Base-by-base conservation (phyloP, 495 filamentous ascomycete species). In the Trichocladium uniseriatum region DNA sequence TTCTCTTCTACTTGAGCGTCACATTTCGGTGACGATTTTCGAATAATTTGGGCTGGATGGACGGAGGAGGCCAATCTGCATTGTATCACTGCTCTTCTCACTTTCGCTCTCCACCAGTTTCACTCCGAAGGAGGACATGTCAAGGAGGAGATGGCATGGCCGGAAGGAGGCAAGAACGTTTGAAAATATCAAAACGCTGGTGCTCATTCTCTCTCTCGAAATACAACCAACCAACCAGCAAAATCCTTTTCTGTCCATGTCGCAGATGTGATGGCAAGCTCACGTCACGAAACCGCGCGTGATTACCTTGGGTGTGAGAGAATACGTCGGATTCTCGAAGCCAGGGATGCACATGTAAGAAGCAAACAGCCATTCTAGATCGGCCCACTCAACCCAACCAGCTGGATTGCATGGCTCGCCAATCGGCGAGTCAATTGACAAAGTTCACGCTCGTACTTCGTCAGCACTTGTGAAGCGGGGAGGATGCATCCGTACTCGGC, bases 151-250 rank as follows among this genome's bases (percentile, higher is more conserved):
- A 11, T 14, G 31, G 11, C 31, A 32, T 32, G 4, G 9, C 13
- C 11, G 24, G 4, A 27, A 32, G 31, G 31, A 32, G 31, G 5
- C n/a, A n/a, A 16, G 24, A 3, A 43, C 9, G 15, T 37, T 13
- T 37, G 4, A 13, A 22, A n/a, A 27, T 8, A 42, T 2, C 21
- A 38, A 36, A 32, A 18, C 0, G 9, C 43, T 47, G 37, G 49
- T 46, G 49, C 49, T 52, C 49, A 52, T 52, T 47, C 49, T 19
- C 49, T 47, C 49, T 24, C 38, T 47, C 15, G 22, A 51, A 46
- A 51, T 44, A 51, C 37, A 38, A 51, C 42, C 48, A 38, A 38
- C 41, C 48, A 44, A 44, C 40, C 41, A 44, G 48, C 48, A 35
- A 31, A 44, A 10, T 40, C 15, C 14, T 18, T 6, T 37, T 10